Conservation (phyloP, 1,284 basidiomycete species). For the Apiotrichum siamense region DNA sequence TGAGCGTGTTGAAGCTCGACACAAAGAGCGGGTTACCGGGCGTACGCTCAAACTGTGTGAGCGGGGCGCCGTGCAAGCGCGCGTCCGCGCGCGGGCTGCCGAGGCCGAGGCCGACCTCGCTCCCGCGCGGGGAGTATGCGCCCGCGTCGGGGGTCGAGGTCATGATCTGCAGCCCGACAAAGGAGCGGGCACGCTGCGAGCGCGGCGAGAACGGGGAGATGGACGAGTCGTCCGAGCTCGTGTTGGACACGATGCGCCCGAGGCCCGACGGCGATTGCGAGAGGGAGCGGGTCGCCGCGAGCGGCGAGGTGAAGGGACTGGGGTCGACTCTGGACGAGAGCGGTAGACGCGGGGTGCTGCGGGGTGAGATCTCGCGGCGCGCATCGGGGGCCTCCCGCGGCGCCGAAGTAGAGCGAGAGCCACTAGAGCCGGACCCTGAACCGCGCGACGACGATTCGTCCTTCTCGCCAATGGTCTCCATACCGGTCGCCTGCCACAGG, state of each 20-base stretch:
- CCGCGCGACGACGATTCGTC: constrained; percentile 8
- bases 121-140: not conserved
- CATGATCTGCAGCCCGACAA: constrained; percentile 4
- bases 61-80: not conserved
- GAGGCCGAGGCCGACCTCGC: not conserved
- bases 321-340: not conserved
- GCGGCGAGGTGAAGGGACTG: not conserved
- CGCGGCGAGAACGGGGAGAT: not conserved
- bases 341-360: not conserved
- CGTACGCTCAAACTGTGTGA: constrained; percentile 30
- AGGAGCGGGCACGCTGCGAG: not conserved
- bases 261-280: not conserved
- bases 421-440: not conserved
- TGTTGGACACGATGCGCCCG: not conserved
- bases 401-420: not conserved
- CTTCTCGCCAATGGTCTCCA: constrained; percentile 28
- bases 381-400: not conserved
- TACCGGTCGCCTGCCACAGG: constrained; percentile 15
- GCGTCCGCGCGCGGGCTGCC: not conserved
- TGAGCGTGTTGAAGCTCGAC: constrained; percentile 35
- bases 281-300: not conserved
- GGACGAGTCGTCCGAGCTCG: not conserved
- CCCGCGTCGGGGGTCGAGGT: not conserved
- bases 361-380: not conserved
- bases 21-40: constrained; percentile 44